Evolutionary conservation across 1,284 basidiomycete species (phyloP).

Genomic region (Gastroboletus turbinatus): DNA sequence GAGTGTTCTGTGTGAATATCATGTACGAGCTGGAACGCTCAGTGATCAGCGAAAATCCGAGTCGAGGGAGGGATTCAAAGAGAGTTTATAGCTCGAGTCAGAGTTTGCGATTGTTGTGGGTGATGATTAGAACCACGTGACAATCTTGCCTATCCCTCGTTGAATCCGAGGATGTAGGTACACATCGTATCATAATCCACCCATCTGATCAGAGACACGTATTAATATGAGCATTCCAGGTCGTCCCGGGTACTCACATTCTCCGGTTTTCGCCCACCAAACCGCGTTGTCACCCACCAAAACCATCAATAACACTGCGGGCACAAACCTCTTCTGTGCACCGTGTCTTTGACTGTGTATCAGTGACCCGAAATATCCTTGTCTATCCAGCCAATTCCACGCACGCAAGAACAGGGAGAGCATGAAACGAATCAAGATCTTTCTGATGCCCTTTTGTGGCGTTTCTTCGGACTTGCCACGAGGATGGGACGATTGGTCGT

Average conservation of each 20-base stretch:
- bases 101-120: slow-evolving; percentile 9
- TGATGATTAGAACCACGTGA: slow-evolving; percentile 11
- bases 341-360: no score
- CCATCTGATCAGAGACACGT: no score
- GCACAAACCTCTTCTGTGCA: no score
- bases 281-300: no score
- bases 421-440: no score
- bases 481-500: neutral
- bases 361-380: no score
- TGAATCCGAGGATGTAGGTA: no score
- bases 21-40: slow-evolving; percentile 56
- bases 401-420: neutral
- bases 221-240: no score
- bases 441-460: neutral
- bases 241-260: neutral
- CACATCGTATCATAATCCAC: no score
- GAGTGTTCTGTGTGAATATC: slow-evolving; percentile 79
- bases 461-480: neutral
- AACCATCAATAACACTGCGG: no score
- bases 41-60: slow-evolving; percentile 8
- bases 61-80: neutral
- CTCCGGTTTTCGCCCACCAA: neutral
- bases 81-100: slow-evolving; percentile 19
- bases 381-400: neutral
- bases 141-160: neutral